Percentiles rank a stretch among this genome's conserved stretches.
These are phyloP conservation scores for Xylaria bambusicola DNA, from an alignment of 495 filamentous ascomycete genomes.

Conservation along the genomic window DNA sequence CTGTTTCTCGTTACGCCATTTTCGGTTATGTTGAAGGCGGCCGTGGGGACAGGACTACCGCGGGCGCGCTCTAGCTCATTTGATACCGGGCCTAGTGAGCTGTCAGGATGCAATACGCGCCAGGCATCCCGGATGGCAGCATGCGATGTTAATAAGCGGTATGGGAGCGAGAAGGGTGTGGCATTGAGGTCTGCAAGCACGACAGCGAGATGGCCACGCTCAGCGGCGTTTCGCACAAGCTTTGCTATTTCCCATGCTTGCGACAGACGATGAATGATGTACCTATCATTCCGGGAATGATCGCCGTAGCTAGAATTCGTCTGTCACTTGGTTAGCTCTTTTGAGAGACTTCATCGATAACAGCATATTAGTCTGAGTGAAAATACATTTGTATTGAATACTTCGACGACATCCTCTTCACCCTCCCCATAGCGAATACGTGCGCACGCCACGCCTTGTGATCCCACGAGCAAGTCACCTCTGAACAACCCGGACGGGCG, in stretches of 20 bases:
- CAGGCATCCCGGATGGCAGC: slow-evolving; percentile 81
- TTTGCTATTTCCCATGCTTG: slow-evolving; percentile 98
- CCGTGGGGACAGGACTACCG: slow-evolving; percentile 61
- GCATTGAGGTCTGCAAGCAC: slow-evolving; percentile 96
- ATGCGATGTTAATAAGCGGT: slow-evolving; percentile 76
- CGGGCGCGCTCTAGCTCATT: slow-evolving; percentile 64
- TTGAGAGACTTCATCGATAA: not conserved
- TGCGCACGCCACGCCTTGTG: slow-evolving; percentile 82
- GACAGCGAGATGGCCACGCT: slow-evolving; percentile 81
- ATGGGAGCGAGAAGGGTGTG: slow-evolving; percentile 82
- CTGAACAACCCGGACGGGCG: slow-evolving; percentile 90
- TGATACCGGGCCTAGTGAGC: slow-evolving; percentile 68
- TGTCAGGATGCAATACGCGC: slow-evolving; percentile 77
- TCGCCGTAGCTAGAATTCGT: slow-evolving; percentile 88
- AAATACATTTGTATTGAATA: slow-evolving; percentile 84
- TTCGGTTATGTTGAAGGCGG: slow-evolving; percentile 70
- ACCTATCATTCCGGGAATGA: slow-evolving; percentile 68
- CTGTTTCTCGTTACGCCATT: slow-evolving; percentile 90
- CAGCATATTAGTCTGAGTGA: not conserved
- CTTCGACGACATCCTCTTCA: slow-evolving; percentile 72
- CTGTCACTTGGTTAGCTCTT: slow-evolving; percentile 33
- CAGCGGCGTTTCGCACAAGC: slow-evolving; percentile 79
- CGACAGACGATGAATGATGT: slow-evolving; percentile 84
- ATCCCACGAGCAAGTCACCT: slow-evolving; percentile 94
- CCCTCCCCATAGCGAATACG: slow-evolving; percentile 71